Evolutionary conservation across 2,329 filamentous ascomycete genomes (phyloP).

Genomic region (Microdochium nivale): DNA sequence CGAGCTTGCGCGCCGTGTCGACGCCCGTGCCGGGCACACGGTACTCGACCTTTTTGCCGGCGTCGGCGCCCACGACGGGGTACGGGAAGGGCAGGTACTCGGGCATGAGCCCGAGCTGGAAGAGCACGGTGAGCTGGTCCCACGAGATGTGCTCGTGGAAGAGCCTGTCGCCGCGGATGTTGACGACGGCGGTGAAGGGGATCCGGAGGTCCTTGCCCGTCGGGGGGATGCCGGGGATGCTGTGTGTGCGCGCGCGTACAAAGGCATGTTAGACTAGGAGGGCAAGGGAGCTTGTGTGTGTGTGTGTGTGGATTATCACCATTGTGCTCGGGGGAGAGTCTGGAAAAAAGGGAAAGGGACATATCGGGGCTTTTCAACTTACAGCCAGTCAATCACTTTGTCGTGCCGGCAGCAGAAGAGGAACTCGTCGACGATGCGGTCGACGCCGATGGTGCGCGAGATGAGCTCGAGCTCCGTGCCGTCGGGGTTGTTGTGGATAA

Average conservation of each 20-base stretch:
- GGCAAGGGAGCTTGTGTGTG: too few relatives aligned
- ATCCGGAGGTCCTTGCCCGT: constrained; percentile 45
- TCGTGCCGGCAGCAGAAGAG: constrained; percentile 57
- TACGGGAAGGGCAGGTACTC: constrained; percentile 59
- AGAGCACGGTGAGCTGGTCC: constrained; percentile 56
- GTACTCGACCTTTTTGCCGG: constrained; percentile 39
- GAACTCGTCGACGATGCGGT: constrained; percentile 66
- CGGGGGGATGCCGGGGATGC: constrained; percentile 50
- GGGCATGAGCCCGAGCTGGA: constrained; percentile 53
- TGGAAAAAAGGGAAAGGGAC: neutral
- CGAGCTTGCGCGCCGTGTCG: constrained; percentile 40
- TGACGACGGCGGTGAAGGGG: constrained; percentile 57
- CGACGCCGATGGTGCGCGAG: constrained; percentile 62
- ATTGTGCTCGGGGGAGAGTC: neutral
- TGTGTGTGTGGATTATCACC: too few relatives aligned
- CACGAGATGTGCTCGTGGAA: constrained; percentile 66
- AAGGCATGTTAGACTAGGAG: constrained; percentile 35
- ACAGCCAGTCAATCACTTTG: constrained; percentile 61
- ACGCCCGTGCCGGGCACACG: constrained; percentile 50
- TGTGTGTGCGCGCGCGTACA: too few relatives aligned
- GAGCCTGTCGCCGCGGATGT: constrained; percentile 57
- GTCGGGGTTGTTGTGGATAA: constrained; percentile 64
- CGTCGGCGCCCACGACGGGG: constrained; percentile 28
- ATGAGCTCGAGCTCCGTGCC: constrained; percentile 62
- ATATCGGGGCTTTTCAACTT: constrained; percentile 17